A percentile compares a stretch with the other conserved stretches of the same genome.
Evolutionary conservation across 129 eudicot species (phyloP).

Genomic region (Artemisia argyi): DNA sequence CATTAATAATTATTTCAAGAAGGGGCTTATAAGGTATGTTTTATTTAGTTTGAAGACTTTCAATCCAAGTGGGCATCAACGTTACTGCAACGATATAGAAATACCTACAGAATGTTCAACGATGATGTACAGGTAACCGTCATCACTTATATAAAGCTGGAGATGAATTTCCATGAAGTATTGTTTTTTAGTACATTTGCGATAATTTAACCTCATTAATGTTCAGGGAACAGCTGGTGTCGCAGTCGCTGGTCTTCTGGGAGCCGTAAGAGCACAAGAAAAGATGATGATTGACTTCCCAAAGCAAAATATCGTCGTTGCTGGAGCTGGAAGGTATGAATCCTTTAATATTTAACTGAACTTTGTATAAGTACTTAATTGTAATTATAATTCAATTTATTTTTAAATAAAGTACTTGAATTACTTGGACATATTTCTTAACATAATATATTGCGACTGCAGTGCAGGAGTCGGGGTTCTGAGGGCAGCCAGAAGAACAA

Average conservation of each 20-base stretch:
- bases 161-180: background rate
- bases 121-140: conserved; percentile 86
- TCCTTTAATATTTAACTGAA: background rate
- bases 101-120: conserved; percentile 88
- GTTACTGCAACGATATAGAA: conserved; percentile 78
- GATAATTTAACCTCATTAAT: background rate
- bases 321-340: conserved; percentile 87
- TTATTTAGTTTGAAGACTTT: conserved; percentile 91
- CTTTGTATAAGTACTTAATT: background rate
- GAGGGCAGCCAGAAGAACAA: conserved; percentile 93
- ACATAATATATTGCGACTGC: conserved; percentile 27
- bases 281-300: conserved; percentile 90
- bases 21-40: conserved; percentile 10
- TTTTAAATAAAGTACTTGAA: background rate
- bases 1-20: conserved; percentile 11
- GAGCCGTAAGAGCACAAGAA: conserved; percentile 98
- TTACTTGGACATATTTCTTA: background rate
- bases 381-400: background rate
- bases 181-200: background rate
- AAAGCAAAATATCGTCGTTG: conserved; percentile 88
- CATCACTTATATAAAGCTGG: background rate
- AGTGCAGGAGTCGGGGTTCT: conserved; percentile 97
- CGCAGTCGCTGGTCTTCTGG: conserved; percentile 94
- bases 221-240: conserved; percentile 95
- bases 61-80: conserved; percentile 93